Evolutionary conservation across 2,329 filamentous ascomycete species (phyloP).

Genomic region (Coniochaeta sp.): DNA sequence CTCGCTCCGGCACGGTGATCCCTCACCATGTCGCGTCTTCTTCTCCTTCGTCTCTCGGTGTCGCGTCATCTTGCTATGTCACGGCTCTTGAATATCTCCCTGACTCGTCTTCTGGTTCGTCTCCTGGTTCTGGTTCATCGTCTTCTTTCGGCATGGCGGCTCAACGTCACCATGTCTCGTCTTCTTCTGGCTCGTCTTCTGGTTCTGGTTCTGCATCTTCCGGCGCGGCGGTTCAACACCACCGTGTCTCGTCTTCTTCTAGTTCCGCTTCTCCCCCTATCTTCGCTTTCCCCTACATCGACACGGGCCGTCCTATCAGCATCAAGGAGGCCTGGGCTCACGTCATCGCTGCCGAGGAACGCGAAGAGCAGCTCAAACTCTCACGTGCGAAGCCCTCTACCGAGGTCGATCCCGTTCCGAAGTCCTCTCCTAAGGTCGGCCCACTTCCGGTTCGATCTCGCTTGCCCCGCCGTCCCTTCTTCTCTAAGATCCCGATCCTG

Average conservation of each 20-base stretch:
- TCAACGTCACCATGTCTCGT: not conserved
- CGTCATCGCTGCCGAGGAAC: not conserved
- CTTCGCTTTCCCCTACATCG: not conserved
- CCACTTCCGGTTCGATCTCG: not conserved
- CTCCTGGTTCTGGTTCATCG: not conserved
- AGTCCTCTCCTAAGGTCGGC: not conserved
- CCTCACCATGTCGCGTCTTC: not conserved
- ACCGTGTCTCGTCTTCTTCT: not conserved
- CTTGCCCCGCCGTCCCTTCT: not conserved
- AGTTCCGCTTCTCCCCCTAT: not conserved
- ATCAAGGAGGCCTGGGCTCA: not conserved
- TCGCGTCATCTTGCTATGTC: not conserved
- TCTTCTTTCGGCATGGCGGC: not conserved
- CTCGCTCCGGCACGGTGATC: not conserved
- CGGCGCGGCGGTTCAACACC: not conserved
- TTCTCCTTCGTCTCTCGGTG: not conserved
- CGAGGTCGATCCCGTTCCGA: not conserved
- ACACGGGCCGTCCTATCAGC: not conserved
- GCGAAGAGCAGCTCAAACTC: not conserved
- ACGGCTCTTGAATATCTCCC: too few species aligned
- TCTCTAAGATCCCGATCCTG: too few species aligned
- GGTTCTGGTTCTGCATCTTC: not conserved
- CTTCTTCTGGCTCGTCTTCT: not conserved
- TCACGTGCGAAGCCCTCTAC: not conserved
- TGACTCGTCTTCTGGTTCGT: not conserved